Percentiles rank a stretch among this genome's conserved stretches.
These are phyloP conservation scores for Coniella vitis DNA, from an alignment of 2,329 filamentous ascomycete species.

Conservation along the genomic window DNA sequence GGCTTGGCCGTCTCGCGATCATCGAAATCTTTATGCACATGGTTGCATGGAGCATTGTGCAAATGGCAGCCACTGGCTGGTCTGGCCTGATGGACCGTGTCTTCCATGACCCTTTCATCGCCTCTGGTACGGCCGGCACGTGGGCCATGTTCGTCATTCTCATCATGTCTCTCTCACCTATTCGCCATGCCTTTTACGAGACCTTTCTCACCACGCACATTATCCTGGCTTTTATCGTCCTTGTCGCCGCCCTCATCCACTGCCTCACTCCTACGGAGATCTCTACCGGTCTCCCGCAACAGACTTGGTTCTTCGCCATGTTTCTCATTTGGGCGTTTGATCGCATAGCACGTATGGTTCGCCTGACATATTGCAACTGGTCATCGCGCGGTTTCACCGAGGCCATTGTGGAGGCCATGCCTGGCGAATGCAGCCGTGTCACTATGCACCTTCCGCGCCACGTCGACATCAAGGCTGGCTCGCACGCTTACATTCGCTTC, in stretches of 20 bases:
- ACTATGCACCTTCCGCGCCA: slow-evolving; percentile 64
- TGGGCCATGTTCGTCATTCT: slow-evolving; percentile 59
- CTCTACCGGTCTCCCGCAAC: slow-evolving; percentile 60
- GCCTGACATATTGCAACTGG: slow-evolving; percentile 61
- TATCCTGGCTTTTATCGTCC: slow-evolving; percentile 58
- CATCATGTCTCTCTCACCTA: slow-evolving; percentile 65
- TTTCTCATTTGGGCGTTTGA: slow-evolving; percentile 74
- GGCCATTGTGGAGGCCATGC: slow-evolving; percentile 60
- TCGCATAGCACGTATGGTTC: slow-evolving; percentile 54
- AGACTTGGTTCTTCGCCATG: slow-evolving; percentile 67
- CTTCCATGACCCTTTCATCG: slow-evolving; percentile 54
- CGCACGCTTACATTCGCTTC: slow-evolving; percentile 70
- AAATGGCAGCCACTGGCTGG: slow-evolving; percentile 58
- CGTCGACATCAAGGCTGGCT: slow-evolving; percentile 60
- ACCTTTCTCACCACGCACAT: slow-evolving; percentile 89
- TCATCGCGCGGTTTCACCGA: slow-evolving; percentile 52
- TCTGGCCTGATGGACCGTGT: slow-evolving; percentile 49
- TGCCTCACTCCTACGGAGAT: slow-evolving; percentile 55
- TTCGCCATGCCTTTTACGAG: slow-evolving; percentile 95
- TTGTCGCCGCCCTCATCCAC: slow-evolving; percentile 74
- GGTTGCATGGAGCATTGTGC: slow-evolving; percentile 66
- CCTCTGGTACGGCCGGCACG: slow-evolving; percentile 55
- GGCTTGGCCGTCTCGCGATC: slow-evolving; percentile 70
- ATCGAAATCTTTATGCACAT: slow-evolving; percentile 65
- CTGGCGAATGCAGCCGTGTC: slow-evolving; percentile 63